A percentile compares a stretch with the other conserved stretches of the same genome.
Conservation (phyloP, 1,284 basidiomycete genomes). For the Phlebopus sp. region DNA sequence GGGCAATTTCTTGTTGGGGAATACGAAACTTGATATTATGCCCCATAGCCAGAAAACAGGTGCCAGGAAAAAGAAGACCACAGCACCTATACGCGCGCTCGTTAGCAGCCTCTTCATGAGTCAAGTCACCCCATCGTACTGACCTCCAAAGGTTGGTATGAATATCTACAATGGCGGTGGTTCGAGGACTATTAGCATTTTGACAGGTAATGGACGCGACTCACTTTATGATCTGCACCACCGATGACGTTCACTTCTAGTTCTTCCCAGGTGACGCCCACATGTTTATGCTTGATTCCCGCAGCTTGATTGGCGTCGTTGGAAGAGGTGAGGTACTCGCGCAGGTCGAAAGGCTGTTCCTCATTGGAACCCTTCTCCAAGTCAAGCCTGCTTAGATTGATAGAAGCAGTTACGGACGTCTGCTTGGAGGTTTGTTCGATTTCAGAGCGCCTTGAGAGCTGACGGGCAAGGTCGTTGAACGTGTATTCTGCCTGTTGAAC, state of each 20-base stretch:
- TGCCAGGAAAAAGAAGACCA: slow-evolving; percentile 53
- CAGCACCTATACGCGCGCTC: slow-evolving; percentile 47
- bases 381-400: slow-evolving; percentile 33
- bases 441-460: slow-evolving; percentile 29
- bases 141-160: slow-evolving; percentile 62
- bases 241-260: slow-evolving; percentile 72
- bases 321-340: slow-evolving; percentile 70
- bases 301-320: slow-evolving; percentile 65
- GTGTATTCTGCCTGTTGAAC: slow-evolving; percentile 46
- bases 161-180: slow-evolving; percentile 48
- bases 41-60: slow-evolving; percentile 52
- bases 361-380: slow-evolving; percentile 43
- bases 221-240: slow-evolving; percentile 56
- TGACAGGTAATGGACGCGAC: slow-evolving; percentile 6
- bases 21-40: slow-evolving; percentile 43
- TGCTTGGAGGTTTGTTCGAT: slow-evolving; percentile 19
- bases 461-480: slow-evolving; percentile 52
- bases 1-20: slow-evolving; percentile 53
- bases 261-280: slow-evolving; percentile 79
- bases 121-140: slow-evolving; percentile 21
- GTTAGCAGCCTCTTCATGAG: background rate
- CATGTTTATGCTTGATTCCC: slow-evolving; percentile 80
- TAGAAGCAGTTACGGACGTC: slow-evolving; percentile 21
- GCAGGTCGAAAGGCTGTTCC: slow-evolving; percentile 59
- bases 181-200: slow-evolving; percentile 2